Evolutionary conservation across 148 eudicot genomes (phyloP), one percentile per base, ranked within the genome.

Genomic region (Spergularia marina): DNA sequence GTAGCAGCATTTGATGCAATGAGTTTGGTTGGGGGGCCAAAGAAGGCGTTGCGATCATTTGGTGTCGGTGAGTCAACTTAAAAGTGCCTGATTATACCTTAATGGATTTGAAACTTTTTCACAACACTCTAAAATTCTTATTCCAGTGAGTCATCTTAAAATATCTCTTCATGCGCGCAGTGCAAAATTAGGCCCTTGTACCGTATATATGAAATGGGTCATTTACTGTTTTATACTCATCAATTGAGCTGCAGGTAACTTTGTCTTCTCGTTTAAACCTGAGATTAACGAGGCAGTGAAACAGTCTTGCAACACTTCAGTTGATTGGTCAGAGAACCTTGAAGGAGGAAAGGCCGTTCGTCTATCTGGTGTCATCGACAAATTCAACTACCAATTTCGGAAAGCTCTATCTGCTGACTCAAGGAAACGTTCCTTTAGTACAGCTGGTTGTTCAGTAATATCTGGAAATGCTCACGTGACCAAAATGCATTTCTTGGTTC

Each of bases 331-430:
- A 65, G 87, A 89, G 69, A 85, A 88, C 60, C 87, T 92, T 74
- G 83, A 84, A 83, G 98, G 99, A 54, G 97, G 89, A 80, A 96
- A 96, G 84, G 89, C 97, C 64, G 85, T 92, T 56, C 87, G 80
- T 76, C 79, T 96, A 59, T 92, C 97, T 59, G 97, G 98, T 65
- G 73, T 96, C 77, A 91, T 96, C 68, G 93, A 96, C 74, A 96
- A 91, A 86, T 82, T 96, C 78, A 83, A 79, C 82, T 92, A 92
- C 85, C 87, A 85, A 81, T 89, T 92, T 69, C 91, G 97, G 53
- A 85, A 87, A 83, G 97, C 98, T 74, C 76, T 96, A 56, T 79
- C 87, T 49, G 84, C 83, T 17, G 82, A 86, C 72, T 81, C 97
- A 25, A 78, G 78, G 68, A 89, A 82, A 62, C 81, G 72, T 84